Percentiles rank a stretch among this genome's conserved stretches.
phyloP scores from a whole-genome alignment of 805 yeast genomes.

The Candida krabiensis region DNA sequence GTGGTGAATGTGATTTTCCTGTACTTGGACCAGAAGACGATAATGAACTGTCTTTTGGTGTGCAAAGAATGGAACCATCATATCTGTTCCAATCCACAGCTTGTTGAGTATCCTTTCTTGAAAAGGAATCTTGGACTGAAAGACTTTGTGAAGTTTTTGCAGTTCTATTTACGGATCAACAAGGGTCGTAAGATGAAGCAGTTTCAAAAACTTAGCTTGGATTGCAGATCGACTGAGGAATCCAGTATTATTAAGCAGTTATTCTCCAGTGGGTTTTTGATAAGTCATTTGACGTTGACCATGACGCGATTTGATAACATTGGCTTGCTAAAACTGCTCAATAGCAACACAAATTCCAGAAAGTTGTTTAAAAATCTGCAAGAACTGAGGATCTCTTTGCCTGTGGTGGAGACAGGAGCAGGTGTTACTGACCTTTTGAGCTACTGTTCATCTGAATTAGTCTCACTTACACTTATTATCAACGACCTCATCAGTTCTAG shows the following conservation, averaged over 20 bases:
- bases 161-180: conserved; percentile 11
- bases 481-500: conserved; percentile 4
- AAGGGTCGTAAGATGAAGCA: conserved; percentile 7
- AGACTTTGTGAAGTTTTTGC: conserved; percentile 16
- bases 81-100: conserved; percentile 6
- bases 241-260: conserved; percentile 16
- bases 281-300: conserved; percentile 5
- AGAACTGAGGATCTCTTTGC: conserved; percentile 14
- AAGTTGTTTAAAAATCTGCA: conserved; percentile 9
- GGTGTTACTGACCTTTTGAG: conserved; percentile 16
- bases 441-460: conserved; percentile 9
- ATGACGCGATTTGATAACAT: conserved; percentile 10
- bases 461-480: conserved; percentile 10
- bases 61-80: conserved; percentile 20
- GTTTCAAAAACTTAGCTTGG: conserved; percentile 7
- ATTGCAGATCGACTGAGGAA: conserved; percentile 15
- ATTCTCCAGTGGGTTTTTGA: conserved; percentile 10
- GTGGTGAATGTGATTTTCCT: conserved; percentile 13
- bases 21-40: conserved; percentile 14
- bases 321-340: conserved; percentile 8
- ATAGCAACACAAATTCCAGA: conserved; percentile 10
- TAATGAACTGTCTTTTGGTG: conserved; percentile 18
- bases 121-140: conserved; percentile 7
- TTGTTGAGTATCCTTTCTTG: conserved; percentile 13
- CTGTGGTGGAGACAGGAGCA: conserved; percentile 16